Evolutionary conservation across 2,329 filamentous ascomycete species (phyloP).

Genomic region (Diaporthe velutina): DNA sequence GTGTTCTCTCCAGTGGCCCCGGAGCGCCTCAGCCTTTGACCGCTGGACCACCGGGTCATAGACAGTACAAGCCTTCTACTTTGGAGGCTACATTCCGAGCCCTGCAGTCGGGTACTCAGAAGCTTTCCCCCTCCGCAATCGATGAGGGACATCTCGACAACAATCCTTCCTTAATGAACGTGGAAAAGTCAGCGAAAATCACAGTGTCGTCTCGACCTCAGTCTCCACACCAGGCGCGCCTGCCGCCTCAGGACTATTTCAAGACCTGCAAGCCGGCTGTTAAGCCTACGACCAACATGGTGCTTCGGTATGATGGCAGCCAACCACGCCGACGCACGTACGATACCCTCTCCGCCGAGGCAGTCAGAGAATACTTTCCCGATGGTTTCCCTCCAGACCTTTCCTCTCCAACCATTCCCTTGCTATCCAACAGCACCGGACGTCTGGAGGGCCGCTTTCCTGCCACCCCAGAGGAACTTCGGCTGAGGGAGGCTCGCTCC

Average conservation of each 20-base stretch:
- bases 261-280: conserved; percentile 37
- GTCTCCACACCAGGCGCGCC: conserved; percentile 23
- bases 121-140: not conserved
- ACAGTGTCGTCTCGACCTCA: not conserved
- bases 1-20: conserved; percentile 48
- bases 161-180: not conserved
- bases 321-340: conserved; percentile 39
- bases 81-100: conserved; percentile 55
- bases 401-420: conserved; percentile 40
- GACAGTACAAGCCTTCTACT: conserved; percentile 60
- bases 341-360: conserved; percentile 49
- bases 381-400: conserved; percentile 48
- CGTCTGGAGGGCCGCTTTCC: conserved; percentile 28
- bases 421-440: conserved; percentile 41
- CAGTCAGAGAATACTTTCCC: conserved; percentile 49
- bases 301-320: conserved; percentile 21
- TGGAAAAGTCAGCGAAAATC: not conserved
- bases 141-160: conserved; percentile 13
- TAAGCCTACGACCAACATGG: conserved; percentile 37
- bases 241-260: not conserved
- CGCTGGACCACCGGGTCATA: conserved; percentile 67
- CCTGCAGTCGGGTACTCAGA: conserved; percentile 45
- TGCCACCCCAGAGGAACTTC: conserved; percentile 43
- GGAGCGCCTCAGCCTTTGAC: conserved; percentile 65
- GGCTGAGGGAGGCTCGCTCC: conserved; percentile 47